Base-by-base conservation (phyloP, 2,329 filamentous ascomycete genomes). In the Calonectria leucothoes region DNA sequence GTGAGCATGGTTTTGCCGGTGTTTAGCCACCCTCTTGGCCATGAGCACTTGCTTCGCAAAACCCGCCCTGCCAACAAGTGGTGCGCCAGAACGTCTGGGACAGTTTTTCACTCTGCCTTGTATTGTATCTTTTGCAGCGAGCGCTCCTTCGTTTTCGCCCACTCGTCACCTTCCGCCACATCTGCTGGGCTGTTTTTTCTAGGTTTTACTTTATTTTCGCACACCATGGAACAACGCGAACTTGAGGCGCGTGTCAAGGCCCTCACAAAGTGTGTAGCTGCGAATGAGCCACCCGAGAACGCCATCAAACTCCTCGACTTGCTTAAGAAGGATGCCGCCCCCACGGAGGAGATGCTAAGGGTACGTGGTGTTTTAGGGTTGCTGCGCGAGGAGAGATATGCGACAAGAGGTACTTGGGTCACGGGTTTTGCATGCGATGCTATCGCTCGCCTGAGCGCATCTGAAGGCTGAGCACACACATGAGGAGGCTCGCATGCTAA, bases 271-370 rank as follows among this genome's bases (percentile, higher is more conserved):
- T 94, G 95, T 29, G 89, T 94, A 52, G 88, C 89, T 59, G 91
- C 92, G 70, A 94, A 94, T 81, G 94, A 98, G 81, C 92, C 95
- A 6, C 82, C 94, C 31, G 86, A 92, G 49, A 93, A 91, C 74
- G 90, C 98, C 65, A 87, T 97, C 69, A 88, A 90, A 66, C 89
- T 98, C 74, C 88, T 99, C 67, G 92, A 93, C 80, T 91, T 93
- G 65, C 89, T 98, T 48, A 94, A 96, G 86, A 93, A 93, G 81
- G 94, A 94, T 75, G 93, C 96, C 42, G 90, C 91, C 59, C 94
- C 96, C 12, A 97, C 94, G 3, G 97, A 99, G 86, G 95, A 98
- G 79, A 91, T 98, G 79, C 88, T 99, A 77, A 93, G 96, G 82
- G 94, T 93, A 87, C 79, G 91, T 88, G 66, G 48, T 45, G 52